A percentile compares a stretch with the other conserved stretches of the same genome.
Evolutionary conservation across 83 land plant genomes (phyloP).

Genomic region (Diphasiastrum complanatum): DNA sequence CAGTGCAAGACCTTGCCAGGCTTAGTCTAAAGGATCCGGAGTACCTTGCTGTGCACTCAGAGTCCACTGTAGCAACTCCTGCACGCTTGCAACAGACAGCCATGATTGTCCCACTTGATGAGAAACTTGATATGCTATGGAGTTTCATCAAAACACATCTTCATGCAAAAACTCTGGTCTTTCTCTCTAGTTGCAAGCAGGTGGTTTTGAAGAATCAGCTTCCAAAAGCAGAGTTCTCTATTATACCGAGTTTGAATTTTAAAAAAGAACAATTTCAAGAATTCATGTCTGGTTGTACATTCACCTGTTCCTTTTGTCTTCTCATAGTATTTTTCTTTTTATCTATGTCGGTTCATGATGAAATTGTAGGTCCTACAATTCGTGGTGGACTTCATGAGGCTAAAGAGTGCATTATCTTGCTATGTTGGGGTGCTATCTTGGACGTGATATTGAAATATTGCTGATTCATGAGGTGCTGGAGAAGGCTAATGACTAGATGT

Average conservation of each 20-base stretch:
- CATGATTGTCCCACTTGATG: slow-evolving; percentile 74
- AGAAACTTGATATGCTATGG: slow-evolving; percentile 93
- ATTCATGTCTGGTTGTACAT: too few species aligned
- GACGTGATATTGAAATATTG: neutral
- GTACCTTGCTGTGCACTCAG: slow-evolving; percentile 89
- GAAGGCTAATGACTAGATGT: neutral
- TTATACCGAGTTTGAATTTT: too few species aligned
- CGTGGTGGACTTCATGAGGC: too few species aligned
- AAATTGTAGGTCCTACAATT: too few species aligned
- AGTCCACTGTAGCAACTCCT: slow-evolving; percentile 84
- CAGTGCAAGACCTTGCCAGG: slow-evolving; percentile 93
- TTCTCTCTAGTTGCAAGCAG: slow-evolving; percentile 92
- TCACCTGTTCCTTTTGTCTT: too few species aligned
- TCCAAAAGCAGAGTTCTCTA: too few species aligned
- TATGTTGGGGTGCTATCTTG: too few species aligned
- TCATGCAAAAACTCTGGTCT: slow-evolving; percentile 79
- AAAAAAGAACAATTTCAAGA: too few species aligned
- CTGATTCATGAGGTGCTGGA: neutral
- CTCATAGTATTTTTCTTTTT: too few species aligned
- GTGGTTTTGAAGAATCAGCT: too few species aligned
- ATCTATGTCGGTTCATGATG: too few species aligned
- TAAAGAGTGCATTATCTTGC: too few species aligned
- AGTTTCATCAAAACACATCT: slow-evolving; percentile 87
- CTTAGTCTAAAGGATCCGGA: slow-evolving; percentile 91
- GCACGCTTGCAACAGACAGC: slow-evolving; percentile 61